Percentiles rank a stretch among this genome's conserved stretches.
These are phyloP conservation scores for Shiraia bambusicola DNA, from an alignment of 2,329 filamentous ascomycete species.

Conservation along the genomic window DNA sequence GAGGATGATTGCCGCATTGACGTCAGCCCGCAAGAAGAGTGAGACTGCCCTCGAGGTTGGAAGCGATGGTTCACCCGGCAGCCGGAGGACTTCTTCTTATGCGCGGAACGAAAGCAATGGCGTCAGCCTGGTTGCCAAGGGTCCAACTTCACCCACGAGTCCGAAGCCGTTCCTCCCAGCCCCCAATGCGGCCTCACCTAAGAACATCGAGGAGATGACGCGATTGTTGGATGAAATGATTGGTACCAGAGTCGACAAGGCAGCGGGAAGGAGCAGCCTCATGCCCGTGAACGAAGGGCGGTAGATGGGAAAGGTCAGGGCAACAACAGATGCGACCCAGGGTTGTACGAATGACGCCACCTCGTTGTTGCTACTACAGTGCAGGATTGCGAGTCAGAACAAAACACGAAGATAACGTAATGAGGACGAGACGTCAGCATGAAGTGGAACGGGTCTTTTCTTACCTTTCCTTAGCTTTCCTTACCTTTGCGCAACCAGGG, in stretches of 20 bases:
- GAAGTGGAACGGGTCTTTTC: constrained; percentile 11
- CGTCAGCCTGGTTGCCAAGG: constrained; percentile 31
- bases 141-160: constrained; percentile 27
- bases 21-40: constrained; percentile 80
- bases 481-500: constrained; percentile 5
- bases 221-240: constrained; percentile 96
- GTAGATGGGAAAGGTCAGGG: constrained; percentile 12
- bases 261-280: constrained; percentile 53
- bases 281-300: constrained; percentile 22
- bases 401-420: constrained; percentile 22
- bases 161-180: constrained; percentile 21
- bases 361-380: constrained; percentile 1
- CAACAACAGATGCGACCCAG: constrained; percentile 6
- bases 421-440: constrained; percentile 24
- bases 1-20: constrained; percentile 83
- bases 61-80: constrained; percentile 39
- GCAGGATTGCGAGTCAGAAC: constrained; percentile 6
- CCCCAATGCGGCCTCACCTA: constrained; percentile 44
- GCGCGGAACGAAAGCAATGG: constrained; percentile 36
- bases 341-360: constrained; percentile 6
- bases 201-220: constrained; percentile 88
- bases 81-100: constrained; percentile 39
- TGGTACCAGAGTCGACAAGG: constrained; percentile 68
- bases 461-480: no score
- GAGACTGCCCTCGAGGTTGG: constrained; percentile 68